Base-by-base conservation (phyloP, 371 early-diverging fungal genomes). In the Mucor velutinosus region DNA sequence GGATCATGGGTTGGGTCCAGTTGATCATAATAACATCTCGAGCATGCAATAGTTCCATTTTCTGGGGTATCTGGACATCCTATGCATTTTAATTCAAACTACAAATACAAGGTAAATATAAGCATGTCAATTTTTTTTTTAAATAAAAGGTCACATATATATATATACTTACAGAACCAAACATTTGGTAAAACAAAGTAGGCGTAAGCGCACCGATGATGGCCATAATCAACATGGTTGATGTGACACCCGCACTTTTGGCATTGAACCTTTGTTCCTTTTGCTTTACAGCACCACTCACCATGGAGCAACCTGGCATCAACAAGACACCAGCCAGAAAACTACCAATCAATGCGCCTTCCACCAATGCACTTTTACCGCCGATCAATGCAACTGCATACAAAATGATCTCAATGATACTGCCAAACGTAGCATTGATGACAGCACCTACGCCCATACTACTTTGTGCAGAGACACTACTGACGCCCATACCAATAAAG, bases 341-440 rank as follows among this genome's bases (percentile, higher is more conserved):
- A 60, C 94, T 93, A 15, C 99, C 99, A 51, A 97, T 93, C 60
- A 98, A 78, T 1, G 94, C 89, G 19, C 99, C 99, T 74, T 97
- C 96, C 0, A 97, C 96, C 55, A 98, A 80, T 29, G 80, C 76
- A 19, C 89, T 90, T 81, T 97, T 97, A 23, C 95, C 96, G 69
- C 94, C 86, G 67, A 90, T 89, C 56, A 98, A 75, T 7, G 97
- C 97, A 11, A 97, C 87, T 14, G 89, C 81, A 78, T 97, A 97
- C 45, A 98, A 79, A 53, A 97, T 94, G 63, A 98, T 92, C 77
- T 98, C 98, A 61, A 98, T 92, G 32, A 98, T 95, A 53, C 93
- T 93, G 63, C 98, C 98, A 78, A 98, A 98, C 0, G 99, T 95
- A 15, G 99, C 99, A 79, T 97, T 98, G 72, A 97, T 92, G 32